phyloP scores from a whole-genome alignment of 495 filamentous ascomycete species.

The Pseudotulostoma volvatum region DNA sequence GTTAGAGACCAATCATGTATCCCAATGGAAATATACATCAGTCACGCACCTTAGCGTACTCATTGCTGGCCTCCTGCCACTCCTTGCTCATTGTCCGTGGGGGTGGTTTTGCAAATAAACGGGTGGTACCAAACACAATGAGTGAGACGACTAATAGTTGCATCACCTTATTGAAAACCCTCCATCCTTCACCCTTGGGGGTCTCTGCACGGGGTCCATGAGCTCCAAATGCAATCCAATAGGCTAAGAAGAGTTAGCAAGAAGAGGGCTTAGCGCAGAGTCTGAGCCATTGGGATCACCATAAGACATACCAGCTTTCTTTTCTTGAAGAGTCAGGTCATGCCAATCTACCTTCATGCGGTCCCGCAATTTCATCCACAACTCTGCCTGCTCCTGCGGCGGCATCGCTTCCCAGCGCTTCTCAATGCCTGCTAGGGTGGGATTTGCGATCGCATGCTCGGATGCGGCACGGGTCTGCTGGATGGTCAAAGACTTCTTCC shows the following conservation, averaged over 20 bases:
- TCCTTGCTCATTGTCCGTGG: slow-evolving; percentile 89
- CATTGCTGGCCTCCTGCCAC: slow-evolving; percentile 82
- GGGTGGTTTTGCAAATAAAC: slow-evolving; percentile 44
- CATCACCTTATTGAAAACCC: slow-evolving; percentile 52
- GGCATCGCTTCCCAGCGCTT: slow-evolving; percentile 98
- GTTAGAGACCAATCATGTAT: slow-evolving; percentile 4
- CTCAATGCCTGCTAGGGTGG: slow-evolving; percentile 93
- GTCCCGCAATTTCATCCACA: slow-evolving; percentile 96
- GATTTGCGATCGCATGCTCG: slow-evolving; percentile 90
- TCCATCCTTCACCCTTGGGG: slow-evolving; percentile 68
- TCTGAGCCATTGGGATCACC: background rate
- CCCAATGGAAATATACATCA: slow-evolving; percentile 2
- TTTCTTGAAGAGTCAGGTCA: slow-evolving; percentile 86
- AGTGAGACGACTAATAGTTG: slow-evolving; percentile 44
- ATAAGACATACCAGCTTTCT: slow-evolving; percentile 82
- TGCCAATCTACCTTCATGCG: slow-evolving; percentile 96
- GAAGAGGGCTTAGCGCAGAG: background rate
- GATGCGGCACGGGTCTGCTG: slow-evolving; percentile 48
- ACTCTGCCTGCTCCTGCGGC: slow-evolving; percentile 93
- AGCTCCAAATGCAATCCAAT: slow-evolving; percentile 95
- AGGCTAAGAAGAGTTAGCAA: no score
- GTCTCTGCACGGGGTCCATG: slow-evolving; percentile 75
- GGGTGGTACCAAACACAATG: slow-evolving; percentile 47
- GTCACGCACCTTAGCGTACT: slow-evolving; percentile 65
- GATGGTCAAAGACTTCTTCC: slow-evolving; percentile 15